Conservation (phyloP, 805 yeast species). For the Ogataea ramenticola region DNA sequence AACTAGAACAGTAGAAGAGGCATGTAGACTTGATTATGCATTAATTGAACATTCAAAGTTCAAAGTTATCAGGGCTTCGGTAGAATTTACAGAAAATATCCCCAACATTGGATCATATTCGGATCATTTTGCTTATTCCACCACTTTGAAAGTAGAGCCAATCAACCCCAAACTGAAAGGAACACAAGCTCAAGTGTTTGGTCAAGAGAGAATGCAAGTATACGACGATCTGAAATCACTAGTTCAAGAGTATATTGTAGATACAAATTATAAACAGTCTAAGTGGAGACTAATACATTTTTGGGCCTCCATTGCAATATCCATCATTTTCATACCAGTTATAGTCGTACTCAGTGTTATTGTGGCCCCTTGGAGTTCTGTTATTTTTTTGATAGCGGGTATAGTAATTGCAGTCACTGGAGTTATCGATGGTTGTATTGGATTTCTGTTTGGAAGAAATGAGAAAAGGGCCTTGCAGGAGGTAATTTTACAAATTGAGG, state of each 20-base stretch:
- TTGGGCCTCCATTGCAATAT: constrained; percentile 40
- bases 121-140: constrained; percentile 84
- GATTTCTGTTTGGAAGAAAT: constrained; percentile 69
- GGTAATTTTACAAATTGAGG: constrained; percentile 59
- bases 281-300: constrained; percentile 64
- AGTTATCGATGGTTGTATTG: constrained; percentile 66
- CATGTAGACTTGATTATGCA: constrained; percentile 88
- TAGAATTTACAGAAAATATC: constrained; percentile 63
- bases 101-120: constrained; percentile 72
- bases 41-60: constrained; percentile 55
- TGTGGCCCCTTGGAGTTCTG: constrained; percentile 51
- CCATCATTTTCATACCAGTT: constrained; percentile 47
- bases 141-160: constrained; percentile 29
- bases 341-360: constrained; percentile 49
- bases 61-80: constrained; percentile 53
- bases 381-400: constrained; percentile 55
- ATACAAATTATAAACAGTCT: constrained; percentile 53
- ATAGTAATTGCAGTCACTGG: constrained; percentile 59
- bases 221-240: constrained; percentile 44
- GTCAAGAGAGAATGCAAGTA: constrained; percentile 18
- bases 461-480: constrained; percentile 75
- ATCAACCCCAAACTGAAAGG: constrained; percentile 1
- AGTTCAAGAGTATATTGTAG: constrained; percentile 37
- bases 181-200: background rate
- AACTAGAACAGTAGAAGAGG: constrained; percentile 48